Evolutionary conservation across 768 basidiomycete species (phyloP).

Genomic region (Tephrocybe sp.): DNA sequence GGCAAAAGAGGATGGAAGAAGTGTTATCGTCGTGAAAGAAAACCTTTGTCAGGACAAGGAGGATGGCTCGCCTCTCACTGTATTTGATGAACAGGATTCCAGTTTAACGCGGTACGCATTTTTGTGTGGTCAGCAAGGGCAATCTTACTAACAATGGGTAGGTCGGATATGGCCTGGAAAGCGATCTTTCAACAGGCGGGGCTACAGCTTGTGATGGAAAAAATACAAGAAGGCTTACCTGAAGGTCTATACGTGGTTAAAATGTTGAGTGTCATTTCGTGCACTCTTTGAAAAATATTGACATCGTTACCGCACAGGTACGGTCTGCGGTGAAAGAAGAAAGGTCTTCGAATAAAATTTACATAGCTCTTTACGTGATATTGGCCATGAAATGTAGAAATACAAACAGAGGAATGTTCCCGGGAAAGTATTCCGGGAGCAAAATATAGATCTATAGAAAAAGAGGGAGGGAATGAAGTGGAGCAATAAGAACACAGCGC

Average conservation of each 20-base stretch:
- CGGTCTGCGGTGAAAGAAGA: conserved; percentile 42
- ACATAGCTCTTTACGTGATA: conserved; percentile 2
- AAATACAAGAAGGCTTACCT: conserved; percentile 82
- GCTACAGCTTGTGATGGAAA: conserved; percentile 65
- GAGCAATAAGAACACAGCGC: background rate
- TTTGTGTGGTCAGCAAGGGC: background rate
- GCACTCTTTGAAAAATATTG: background rate
- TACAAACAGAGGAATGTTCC: conserved; percentile 7
- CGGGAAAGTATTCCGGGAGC: background rate
- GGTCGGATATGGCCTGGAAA: conserved; percentile 85
- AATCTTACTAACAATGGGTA: conserved; percentile 28
- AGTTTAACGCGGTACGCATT: conserved; percentile 75
- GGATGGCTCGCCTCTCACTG: conserved; percentile 45
- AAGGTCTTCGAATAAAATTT: background rate
- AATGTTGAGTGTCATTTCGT: conserved; percentile 50
- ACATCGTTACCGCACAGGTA: conserved; percentile 40
- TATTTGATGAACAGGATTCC: conserved; percentile 86
- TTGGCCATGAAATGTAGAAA: conserved; percentile 9
- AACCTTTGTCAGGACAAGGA: conserved; percentile 67
- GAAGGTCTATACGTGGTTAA: conserved; percentile 80
- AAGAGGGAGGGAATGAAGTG: conserved; percentile 1
- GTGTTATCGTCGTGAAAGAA: conserved; percentile 88
- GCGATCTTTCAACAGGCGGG: conserved; percentile 71
- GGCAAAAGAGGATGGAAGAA: conserved; percentile 35
- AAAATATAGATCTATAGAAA: conserved; percentile 3